Conservation (phyloP, 176 grass and related monocot genomes). For the Eragrostis curvula region DNA sequence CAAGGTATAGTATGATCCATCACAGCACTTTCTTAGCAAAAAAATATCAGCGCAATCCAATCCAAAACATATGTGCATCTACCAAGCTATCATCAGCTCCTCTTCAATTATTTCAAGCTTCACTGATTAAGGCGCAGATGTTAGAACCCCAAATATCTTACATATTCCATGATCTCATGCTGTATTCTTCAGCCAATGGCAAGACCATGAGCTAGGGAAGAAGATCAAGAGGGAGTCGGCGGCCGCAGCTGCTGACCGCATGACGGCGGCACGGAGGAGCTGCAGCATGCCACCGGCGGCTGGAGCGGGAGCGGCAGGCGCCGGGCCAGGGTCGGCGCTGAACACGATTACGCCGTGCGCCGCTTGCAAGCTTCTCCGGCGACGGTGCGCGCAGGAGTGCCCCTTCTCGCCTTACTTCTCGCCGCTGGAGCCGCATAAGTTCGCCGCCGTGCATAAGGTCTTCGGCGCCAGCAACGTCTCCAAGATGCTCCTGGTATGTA, state of each 20-base stretch:
- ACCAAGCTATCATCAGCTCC: constrained; percentile 11
- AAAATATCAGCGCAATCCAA: neutral
- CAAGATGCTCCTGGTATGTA: constrained; percentile 84
- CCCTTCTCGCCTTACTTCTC: constrained; percentile 97
- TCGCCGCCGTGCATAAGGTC: constrained; percentile 83
- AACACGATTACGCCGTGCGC: constrained; percentile 88
- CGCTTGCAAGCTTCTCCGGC: constrained; percentile 83
- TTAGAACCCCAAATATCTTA: constrained; percentile 14
- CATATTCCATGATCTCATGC: neutral
- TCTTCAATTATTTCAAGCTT: neutral
- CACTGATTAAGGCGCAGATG: neutral
- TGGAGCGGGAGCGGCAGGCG: constrained; percentile 4
- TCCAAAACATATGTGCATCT: constrained; percentile 12
- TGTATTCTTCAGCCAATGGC: constrained; percentile 64
- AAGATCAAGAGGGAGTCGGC: constrained; percentile 77
- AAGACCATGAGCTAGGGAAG: constrained; percentile 72
- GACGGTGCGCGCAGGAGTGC: constrained; percentile 94
- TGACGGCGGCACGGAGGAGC: constrained; percentile 59
- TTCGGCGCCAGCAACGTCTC: constrained; percentile 99
- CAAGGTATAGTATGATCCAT: constrained; percentile 80
- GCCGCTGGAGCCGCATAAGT: constrained; percentile 93
- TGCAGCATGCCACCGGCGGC: constrained; percentile 41
- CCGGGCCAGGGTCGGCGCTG: constrained; percentile 44
- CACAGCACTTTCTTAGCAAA: constrained; percentile 20
- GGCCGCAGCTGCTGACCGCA: constrained; percentile 43